Conservation (phyloP, 768 basidiomycete genomes). For the Boletellus ananiceps region DNA sequence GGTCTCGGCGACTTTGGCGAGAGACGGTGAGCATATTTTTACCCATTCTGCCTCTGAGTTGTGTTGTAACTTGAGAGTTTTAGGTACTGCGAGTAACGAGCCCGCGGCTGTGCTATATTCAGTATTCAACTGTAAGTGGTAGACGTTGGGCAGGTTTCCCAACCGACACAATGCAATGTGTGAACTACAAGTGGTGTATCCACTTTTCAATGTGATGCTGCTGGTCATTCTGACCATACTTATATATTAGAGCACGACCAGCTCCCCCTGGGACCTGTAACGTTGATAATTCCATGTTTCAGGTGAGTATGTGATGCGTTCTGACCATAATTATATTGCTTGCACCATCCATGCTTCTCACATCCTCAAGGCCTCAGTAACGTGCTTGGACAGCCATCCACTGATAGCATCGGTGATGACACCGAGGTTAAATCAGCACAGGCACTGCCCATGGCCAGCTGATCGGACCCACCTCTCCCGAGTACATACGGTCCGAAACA, state of each 20-base stretch:
- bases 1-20: slow-evolving; percentile 98
- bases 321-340: too few relatives aligned
- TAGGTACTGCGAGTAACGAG: slow-evolving; percentile 23
- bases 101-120: background rate
- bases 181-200: background rate
- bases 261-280: too few relatives aligned
- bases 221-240: too few relatives aligned
- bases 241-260: too few relatives aligned
- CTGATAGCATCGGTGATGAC: slow-evolving; percentile 9
- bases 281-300: too few relatives aligned
- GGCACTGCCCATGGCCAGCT: too few relatives aligned
- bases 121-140: background rate
- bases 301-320: too few relatives aligned
- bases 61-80: background rate
- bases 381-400: slow-evolving; percentile 7
- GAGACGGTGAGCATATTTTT: slow-evolving; percentile 49
- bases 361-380: background rate
- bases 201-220: too few relatives aligned
- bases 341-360: background rate
- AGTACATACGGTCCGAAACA: slow-evolving; percentile 13
- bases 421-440: background rate
- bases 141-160: background rate
- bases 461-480: slow-evolving; percentile 7
- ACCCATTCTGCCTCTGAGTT: background rate
- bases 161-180: background rate